Conservation (phyloP, 208 protist species). For the Trypanosomatidae sp. region DNA sequence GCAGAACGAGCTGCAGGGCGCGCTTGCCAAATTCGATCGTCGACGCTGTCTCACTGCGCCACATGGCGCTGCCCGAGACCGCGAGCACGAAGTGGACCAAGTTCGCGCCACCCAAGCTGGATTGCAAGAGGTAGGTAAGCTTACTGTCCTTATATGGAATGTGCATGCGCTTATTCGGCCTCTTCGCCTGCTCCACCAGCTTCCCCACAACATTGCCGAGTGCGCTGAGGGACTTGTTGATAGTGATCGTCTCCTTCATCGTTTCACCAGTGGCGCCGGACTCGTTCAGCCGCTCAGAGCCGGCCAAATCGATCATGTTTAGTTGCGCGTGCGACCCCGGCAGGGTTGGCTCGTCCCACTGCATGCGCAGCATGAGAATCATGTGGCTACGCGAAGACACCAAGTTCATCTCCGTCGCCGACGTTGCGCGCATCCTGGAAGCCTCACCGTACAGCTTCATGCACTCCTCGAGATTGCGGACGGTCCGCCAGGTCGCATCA, state of each 20-base stretch:
- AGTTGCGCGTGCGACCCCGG: conserved; percentile 87
- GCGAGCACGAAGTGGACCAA: conserved; percentile 88
- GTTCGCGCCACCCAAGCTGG: conserved; percentile 86
- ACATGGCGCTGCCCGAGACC: conserved; percentile 77
- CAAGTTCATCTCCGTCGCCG: conserved; percentile 91
- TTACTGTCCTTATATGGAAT: conserved; percentile 95
- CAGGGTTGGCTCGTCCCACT: conserved; percentile 89
- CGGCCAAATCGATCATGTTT: conserved; percentile 95
- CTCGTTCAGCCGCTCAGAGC: conserved; percentile 86
- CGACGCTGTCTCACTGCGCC: conserved; percentile 80
- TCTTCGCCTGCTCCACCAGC: conserved; percentile 87
- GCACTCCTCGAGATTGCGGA: conserved; percentile 64
- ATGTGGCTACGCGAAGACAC: conserved; percentile 91
- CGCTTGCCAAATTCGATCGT: conserved; percentile 93
- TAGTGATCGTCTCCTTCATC: conserved; percentile 92
- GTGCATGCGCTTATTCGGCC: conserved; percentile 75
- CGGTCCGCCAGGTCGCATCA: conserved; percentile 76
- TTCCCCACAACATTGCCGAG: conserved; percentile 93
- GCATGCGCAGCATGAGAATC: conserved; percentile 88
- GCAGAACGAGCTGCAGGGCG: conserved; percentile 83
- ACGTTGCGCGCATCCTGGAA: conserved; percentile 66
- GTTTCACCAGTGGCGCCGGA: conserved; percentile 84
- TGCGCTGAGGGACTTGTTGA: conserved; percentile 95
- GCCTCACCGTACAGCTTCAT: conserved; percentile 84
- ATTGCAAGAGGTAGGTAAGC: conserved; percentile 93